Evolutionary conservation across 78 protist species (phyloP).

Genomic region (Mantamonas sphyraenae): DNA sequence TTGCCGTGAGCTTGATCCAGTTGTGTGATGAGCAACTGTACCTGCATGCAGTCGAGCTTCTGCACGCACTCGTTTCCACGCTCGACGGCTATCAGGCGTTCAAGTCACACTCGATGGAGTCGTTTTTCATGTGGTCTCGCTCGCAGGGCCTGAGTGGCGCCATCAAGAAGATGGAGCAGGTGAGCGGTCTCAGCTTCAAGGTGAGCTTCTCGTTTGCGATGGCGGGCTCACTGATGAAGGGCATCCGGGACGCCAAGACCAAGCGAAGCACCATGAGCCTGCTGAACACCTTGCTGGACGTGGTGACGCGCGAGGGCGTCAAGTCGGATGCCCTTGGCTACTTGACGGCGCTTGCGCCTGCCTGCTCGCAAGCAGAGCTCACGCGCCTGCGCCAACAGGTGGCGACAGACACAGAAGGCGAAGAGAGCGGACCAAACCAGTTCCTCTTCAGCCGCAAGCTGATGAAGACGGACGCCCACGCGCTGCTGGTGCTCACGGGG

Average conservation of each 20-base stretch:
- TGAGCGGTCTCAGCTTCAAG: conserved; percentile 19
- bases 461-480: too few species aligned
- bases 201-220: conserved; percentile 37
- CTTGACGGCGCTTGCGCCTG: too few species aligned
- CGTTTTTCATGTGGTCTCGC: conserved; percentile 7
- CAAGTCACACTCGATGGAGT: conserved; percentile 2
- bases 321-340: too few species aligned
- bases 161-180: conserved; percentile 8
- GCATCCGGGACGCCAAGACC: conserved; percentile 32
- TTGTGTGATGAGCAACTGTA: conserved; percentile 24
- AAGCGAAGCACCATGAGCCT: conserved; percentile 25
- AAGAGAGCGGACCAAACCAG: too few species aligned
- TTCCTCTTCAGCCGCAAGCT: too few species aligned
- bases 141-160: neutral
- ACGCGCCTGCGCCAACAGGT: too few species aligned
- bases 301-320: too few species aligned
- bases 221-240: conserved; percentile 23
- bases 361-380: too few species aligned
- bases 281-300: conserved; percentile 21
- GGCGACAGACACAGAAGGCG: too few species aligned
- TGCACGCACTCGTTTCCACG: conserved; percentile 22
- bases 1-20: conserved; percentile 31
- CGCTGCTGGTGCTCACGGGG: too few species aligned
- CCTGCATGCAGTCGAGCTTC: conserved; percentile 23
- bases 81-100: conserved; percentile 29